Evolutionary conservation across 441 rosid genomes (phyloP).

Genomic region (Brassica balearica): DNA sequence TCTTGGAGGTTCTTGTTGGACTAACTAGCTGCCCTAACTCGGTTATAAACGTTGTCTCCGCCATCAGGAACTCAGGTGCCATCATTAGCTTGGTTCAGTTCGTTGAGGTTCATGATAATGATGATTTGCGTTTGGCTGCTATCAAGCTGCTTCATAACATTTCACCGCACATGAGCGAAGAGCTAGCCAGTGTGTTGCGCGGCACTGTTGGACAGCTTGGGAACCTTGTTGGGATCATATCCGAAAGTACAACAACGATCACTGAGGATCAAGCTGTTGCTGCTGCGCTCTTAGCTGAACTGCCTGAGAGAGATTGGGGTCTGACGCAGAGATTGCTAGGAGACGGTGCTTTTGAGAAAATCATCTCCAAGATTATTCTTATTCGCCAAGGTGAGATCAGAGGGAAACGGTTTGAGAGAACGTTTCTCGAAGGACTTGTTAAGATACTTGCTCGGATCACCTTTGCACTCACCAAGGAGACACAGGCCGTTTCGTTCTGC

Average conservation of each 20-base stretch:
- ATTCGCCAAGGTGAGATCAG: conserved; percentile 80
- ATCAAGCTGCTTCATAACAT: conserved; percentile 87
- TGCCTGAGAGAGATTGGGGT: conserved; percentile 91
- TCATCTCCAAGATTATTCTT: conserved; percentile 59
- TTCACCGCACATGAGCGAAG: conserved; percentile 86
- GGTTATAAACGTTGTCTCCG: conserved; percentile 76
- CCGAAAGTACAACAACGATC: conserved; percentile 73
- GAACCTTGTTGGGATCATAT: conserved; percentile 66
- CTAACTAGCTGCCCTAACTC: conserved; percentile 73
- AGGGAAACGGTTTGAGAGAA: conserved; percentile 75
- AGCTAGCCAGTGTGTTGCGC: conserved; percentile 77
- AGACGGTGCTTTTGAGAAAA: conserved; percentile 72
- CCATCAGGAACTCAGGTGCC: conserved; percentile 92
- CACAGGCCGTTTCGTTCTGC: conserved; percentile 65
- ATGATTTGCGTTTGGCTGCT: conserved; percentile 81
- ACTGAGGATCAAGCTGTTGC: conserved; percentile 95
- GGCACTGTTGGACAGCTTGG: conserved; percentile 88
- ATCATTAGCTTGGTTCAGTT: conserved; percentile 94
- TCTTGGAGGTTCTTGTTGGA: conserved; percentile 95
- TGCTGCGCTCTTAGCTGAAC: conserved; percentile 88
- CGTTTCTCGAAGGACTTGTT: conserved; percentile 84
- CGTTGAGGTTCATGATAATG: conserved; percentile 65
- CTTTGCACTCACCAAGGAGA: conserved; percentile 78
- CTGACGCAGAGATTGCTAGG: conserved; percentile 86
- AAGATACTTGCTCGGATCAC: conserved; percentile 81